Conservation (phyloP, 2,329 filamentous ascomycete genomes). For the Aplosporella prunicola region DNA sequence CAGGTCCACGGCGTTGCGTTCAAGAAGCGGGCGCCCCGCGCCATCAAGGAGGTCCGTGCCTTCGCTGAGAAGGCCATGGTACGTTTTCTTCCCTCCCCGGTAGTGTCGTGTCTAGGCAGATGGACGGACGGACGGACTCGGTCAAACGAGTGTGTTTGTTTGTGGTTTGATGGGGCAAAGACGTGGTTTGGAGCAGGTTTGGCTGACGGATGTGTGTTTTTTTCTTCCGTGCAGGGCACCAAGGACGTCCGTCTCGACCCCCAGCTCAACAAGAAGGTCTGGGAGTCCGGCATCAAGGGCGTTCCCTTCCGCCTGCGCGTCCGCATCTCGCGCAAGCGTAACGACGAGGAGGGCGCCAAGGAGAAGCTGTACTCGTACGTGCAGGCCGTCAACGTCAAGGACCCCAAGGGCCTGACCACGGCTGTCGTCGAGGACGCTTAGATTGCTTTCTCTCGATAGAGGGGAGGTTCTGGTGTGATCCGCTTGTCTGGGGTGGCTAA, state of each 20-base stretch:
- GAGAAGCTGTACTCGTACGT: conserved; percentile 99
- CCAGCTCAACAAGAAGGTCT: conserved; percentile 99
- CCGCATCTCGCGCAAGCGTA: conserved; percentile 98
- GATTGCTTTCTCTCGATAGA: too few relatives aligned
- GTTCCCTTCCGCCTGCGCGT: conserved; percentile 95
- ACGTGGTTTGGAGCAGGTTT: not conserved
- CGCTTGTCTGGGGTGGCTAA: too few relatives aligned
- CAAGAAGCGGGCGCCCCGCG: conserved; percentile 98
- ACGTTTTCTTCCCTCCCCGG: conserved; percentile 36
- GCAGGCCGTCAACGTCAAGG: conserved; percentile 99
- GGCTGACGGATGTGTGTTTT: conserved; percentile 18
- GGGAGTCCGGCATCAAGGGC: conserved; percentile 98
- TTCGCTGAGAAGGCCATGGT: conserved; percentile 96
- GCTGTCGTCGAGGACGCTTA: conserved; percentile 67
- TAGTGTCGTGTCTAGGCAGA: not conserved
- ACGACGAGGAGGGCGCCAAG: conserved; percentile 99
- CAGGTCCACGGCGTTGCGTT: conserved; percentile 95
- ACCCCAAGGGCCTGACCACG: conserved; percentile 94
- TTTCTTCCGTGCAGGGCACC: conserved; percentile 60
- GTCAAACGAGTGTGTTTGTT: too few relatives aligned
- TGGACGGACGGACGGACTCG: too few relatives aligned
- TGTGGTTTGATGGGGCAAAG: not conserved
- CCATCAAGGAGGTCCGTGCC: conserved; percentile 98
- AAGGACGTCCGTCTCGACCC: conserved; percentile 95
- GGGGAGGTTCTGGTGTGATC: too few relatives aligned